Conservation (phyloP, 305 asterid genomes). For the Plantago coronopus region DNA sequence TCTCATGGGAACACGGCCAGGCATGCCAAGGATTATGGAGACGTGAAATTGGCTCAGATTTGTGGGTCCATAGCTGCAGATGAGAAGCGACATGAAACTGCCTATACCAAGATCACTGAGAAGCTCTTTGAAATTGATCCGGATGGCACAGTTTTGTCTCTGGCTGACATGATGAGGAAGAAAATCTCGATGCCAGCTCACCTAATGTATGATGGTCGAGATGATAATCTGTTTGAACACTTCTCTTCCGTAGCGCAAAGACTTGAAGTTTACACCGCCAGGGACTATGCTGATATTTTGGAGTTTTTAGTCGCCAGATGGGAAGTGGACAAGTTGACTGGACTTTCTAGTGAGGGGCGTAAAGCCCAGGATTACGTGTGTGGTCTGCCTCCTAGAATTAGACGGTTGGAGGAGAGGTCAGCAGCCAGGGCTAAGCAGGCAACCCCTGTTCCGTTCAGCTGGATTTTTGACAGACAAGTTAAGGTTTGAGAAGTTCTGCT, state of each 20-base stretch:
- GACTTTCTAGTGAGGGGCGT: slow-evolving; percentile 64
- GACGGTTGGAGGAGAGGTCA: slow-evolving; percentile 69
- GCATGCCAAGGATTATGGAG: slow-evolving; percentile 68
- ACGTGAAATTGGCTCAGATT: slow-evolving; percentile 64
- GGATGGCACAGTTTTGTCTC: slow-evolving; percentile 45
- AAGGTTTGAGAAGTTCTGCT: slow-evolving; percentile 32
- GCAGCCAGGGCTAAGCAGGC: slow-evolving; percentile 42
- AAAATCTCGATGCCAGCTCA: slow-evolving; percentile 74
- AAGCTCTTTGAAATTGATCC: slow-evolving; percentile 79
- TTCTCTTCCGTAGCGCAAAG: slow-evolving; percentile 71
- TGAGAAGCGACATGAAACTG: slow-evolving; percentile 86
- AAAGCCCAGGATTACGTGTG: slow-evolving; percentile 77
- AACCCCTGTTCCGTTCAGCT: slow-evolving; percentile 55
- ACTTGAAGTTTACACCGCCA: slow-evolving; percentile 66
- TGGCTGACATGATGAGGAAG: slow-evolving; percentile 81
- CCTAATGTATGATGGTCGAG: slow-evolving; percentile 68
- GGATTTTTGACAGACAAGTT: slow-evolving; percentile 59
- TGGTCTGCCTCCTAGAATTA: slow-evolving; percentile 54
- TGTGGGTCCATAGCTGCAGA: slow-evolving; percentile 80
- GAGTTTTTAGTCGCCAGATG: slow-evolving; percentile 59
- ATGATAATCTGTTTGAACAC: slow-evolving; percentile 56
- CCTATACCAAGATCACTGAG: slow-evolving; percentile 64
- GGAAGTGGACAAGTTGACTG: slow-evolving; percentile 59
- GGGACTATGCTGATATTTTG: slow-evolving; percentile 69
- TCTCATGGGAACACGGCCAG: slow-evolving; percentile 85